These are phyloP conservation scores for Aegilops sharonensis DNA, from an alignment of 176 grass and related monocot species.

Conservation along the genomic window DNA sequence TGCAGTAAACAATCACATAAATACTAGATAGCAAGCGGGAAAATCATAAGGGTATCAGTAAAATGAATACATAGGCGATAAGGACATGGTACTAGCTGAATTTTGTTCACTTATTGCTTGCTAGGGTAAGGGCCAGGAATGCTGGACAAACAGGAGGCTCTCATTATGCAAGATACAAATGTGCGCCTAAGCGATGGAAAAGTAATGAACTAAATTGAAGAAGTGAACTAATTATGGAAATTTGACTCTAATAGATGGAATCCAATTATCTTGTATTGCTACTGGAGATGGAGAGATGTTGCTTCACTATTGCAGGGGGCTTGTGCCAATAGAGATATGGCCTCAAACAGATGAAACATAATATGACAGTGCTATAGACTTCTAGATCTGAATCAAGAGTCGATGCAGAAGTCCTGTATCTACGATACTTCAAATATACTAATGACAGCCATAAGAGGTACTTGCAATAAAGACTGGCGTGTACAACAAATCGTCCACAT, in stretches of 20 bases:
- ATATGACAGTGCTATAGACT: not conserved
- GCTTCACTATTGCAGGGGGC: not conserved
- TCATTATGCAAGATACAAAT: not conserved
- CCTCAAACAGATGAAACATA: conserved; percentile 6
- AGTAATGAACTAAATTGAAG: not conserved
- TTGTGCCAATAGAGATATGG: not conserved
- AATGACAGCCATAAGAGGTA: not conserved
- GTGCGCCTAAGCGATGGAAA: not conserved
- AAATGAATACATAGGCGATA: not conserved
- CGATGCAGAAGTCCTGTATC: not conserved
- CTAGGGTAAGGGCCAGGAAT: not conserved
- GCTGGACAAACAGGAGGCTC: not conserved
- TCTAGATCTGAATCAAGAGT: not conserved
- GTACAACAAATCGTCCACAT: not conserved
- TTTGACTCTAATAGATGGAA: not conserved
- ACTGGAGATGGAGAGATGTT: not conserved
- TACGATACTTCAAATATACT: not conserved
- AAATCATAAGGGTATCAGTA: not conserved
- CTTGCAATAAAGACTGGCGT: not conserved
- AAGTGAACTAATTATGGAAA: conserved; percentile 7
- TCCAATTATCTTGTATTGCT: not conserved
- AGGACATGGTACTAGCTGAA: not conserved
- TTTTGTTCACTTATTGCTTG: not conserved
- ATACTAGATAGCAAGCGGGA: not conserved
- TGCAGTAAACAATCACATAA: not conserved